These are phyloP conservation scores for Teunomyces stri DNA, from an alignment of 805 yeast genomes.

Conservation along the genomic window DNA sequence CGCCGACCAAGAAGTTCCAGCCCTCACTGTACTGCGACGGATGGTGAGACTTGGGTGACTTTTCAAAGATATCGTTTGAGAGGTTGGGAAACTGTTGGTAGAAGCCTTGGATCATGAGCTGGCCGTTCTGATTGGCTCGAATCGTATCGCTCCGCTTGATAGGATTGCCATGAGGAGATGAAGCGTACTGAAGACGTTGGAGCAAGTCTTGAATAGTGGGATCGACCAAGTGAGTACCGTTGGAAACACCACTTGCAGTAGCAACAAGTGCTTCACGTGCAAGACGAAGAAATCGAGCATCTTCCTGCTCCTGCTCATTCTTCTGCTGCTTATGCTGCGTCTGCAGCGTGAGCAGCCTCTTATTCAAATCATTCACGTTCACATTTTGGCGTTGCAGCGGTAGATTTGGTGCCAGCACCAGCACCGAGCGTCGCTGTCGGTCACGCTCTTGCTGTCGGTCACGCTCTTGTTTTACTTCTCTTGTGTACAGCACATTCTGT, in stretches of 20 bases:
- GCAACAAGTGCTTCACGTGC: constrained; percentile 64
- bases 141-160: constrained; percentile 32
- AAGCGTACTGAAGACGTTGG: constrained; percentile 55
- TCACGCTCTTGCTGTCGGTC: neutral
- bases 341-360: neutral
- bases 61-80: constrained; percentile 37
- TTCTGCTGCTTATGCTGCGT: constrained; percentile 9
- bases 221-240: constrained; percentile 42
- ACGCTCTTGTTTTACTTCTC: neutral
- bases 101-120: constrained; percentile 41
- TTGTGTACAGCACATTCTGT: constrained; percentile 16
- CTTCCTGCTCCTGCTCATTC: constrained; percentile 31
- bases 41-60: constrained; percentile 8
- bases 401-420: neutral
- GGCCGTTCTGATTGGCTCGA: constrained; percentile 38
- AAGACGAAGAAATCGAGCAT: constrained; percentile 51
- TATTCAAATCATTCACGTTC: too few relatives aligned
- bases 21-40: constrained; percentile 23
- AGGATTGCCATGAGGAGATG: constrained; percentile 58
- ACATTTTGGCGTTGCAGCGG: neutral
- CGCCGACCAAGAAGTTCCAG: constrained; percentile 34
- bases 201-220: constrained; percentile 63
- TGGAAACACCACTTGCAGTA: constrained; percentile 41
- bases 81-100: constrained; percentile 43
- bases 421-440: neutral